Conservation (phyloP, 2,329 filamentous ascomycete species). For the Aspergillus novoparasiticus region DNA sequence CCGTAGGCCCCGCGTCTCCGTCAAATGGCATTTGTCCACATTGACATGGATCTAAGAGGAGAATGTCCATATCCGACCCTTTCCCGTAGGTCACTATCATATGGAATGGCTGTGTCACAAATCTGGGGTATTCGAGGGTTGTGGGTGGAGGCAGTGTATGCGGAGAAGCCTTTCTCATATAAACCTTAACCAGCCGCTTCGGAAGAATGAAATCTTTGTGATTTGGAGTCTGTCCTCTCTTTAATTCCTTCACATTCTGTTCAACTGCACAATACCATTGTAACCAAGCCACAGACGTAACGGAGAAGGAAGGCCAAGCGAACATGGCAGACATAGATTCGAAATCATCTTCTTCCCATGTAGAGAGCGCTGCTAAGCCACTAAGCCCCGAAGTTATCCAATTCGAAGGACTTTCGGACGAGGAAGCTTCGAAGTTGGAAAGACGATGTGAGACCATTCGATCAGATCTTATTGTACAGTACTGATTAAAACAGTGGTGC, state of each 20-base stretch:
- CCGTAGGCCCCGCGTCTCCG: not conserved
- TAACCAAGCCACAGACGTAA: not conserved
- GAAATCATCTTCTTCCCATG: conserved; percentile 12
- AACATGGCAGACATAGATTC: conserved; percentile 9
- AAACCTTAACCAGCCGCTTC: not conserved
- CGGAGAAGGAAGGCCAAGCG: not conserved
- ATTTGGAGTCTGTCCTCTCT: no score
- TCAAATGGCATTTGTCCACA: not conserved
- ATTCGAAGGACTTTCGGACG: conserved; percentile 9
- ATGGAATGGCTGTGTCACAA: not conserved
- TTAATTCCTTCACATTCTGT: not conserved
- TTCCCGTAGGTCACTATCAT: no score
- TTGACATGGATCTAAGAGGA: not conserved
- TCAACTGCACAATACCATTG: not conserved
- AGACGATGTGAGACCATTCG: not conserved
- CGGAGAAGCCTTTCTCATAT: not conserved
- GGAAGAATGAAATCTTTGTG: no score
- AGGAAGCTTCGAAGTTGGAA: conserved; percentile 2
- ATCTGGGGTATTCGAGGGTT: not conserved
- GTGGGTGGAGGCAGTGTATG: not conserved
- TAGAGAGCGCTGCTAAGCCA: conserved; percentile 9
- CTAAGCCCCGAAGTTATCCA: not conserved
- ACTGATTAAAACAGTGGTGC: conserved; percentile 13
- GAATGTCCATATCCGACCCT: no score
- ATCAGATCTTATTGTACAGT: not conserved